Evolutionary conservation across 768 basidiomycete genomes (phyloP).

Genomic region (Boletellus emodensis): DNA sequence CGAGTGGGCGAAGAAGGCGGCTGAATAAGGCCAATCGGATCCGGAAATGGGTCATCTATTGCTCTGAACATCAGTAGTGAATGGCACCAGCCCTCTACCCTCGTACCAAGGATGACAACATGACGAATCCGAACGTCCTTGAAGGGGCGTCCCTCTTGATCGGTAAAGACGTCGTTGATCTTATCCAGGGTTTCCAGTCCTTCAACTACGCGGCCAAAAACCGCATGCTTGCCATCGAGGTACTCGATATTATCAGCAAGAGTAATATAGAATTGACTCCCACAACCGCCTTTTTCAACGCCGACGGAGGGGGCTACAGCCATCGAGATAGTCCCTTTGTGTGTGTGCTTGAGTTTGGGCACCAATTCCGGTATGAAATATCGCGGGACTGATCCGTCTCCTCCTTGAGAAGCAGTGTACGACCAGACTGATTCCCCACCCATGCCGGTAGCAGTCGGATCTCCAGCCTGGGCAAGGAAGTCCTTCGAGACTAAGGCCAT

Average conservation of each 20-base stretch:
- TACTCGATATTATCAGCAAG: slow-evolving; percentile 89
- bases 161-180: slow-evolving; percentile 87
- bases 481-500: slow-evolving; percentile 79
- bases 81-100: not conserved
- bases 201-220: slow-evolving; percentile 95
- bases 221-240: slow-evolving; percentile 89
- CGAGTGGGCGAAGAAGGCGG: slow-evolving; percentile 75
- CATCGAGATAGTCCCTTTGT: slow-evolving; percentile 93
- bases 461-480: slow-evolving; percentile 95
- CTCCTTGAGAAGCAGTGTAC: slow-evolving; percentile 49
- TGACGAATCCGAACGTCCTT: slow-evolving; percentile 95
- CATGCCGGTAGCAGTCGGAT: slow-evolving; percentile 90
- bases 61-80: not conserved
- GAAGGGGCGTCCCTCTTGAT: slow-evolving; percentile 84
- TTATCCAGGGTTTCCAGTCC: slow-evolving; percentile 89
- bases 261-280: slow-evolving; percentile 96
- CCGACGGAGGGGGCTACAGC: slow-evolving; percentile 84
- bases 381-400: slow-evolving; percentile 44
- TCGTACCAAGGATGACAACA: slow-evolving; percentile 85
- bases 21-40: slow-evolving; percentile 70
- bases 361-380: slow-evolving; percentile 86
- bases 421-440: slow-evolving; percentile 93
- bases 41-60: slow-evolving; percentile 91
- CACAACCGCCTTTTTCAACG: slow-evolving; percentile 72
- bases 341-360: slow-evolving; percentile 77